A percentile compares a stretch with the other conserved stretches of the same genome.
phyloP scores from a whole-genome alignment of 768 basidiomycete species.

The Pilatotrama ljubarskyi region DNA sequence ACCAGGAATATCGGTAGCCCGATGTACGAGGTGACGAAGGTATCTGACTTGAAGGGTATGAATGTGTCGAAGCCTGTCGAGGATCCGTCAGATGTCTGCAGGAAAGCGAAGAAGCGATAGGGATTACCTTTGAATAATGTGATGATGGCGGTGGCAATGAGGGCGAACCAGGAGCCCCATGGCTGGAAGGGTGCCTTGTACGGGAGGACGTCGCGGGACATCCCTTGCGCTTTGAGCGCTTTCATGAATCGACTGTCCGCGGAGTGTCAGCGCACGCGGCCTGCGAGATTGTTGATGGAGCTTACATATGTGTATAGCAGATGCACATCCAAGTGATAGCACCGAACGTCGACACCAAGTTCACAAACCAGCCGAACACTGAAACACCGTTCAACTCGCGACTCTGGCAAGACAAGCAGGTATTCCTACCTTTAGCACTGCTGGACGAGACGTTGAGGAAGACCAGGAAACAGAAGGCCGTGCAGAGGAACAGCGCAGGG shows the following conservation, averaged over 20 bases:
- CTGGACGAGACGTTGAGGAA: conserved; percentile 57
- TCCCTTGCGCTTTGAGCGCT: conserved; percentile 46
- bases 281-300: not conserved
- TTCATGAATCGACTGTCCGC: conserved; percentile 48
- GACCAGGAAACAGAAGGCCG: conserved; percentile 54
- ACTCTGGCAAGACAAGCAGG: not conserved
- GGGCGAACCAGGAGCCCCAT: conserved; percentile 60
- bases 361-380: conserved; percentile 42
- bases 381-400: not conserved
- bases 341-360: conserved; percentile 43
- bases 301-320: conserved; percentile 60
- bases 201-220: conserved; percentile 42
- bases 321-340: conserved; percentile 48
- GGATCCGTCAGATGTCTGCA: conserved; percentile 9
- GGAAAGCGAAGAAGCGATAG: conserved; percentile 25
- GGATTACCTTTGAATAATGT: conserved; percentile 54
- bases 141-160: conserved; percentile 51
- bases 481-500: conserved; percentile 51
- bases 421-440: conserved; percentile 46
- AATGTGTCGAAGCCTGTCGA: conserved; percentile 40
- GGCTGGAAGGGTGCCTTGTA: conserved; percentile 66
- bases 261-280: conserved; percentile 14
- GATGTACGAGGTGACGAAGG: conserved; percentile 58
- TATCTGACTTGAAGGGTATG: conserved; percentile 50
- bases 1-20: conserved; percentile 36